Evolutionary conservation across 148 eudicot genomes (phyloP), one percentile per base, ranked within the genome.

Genomic region (Heliamphora exappendiculata): DNA sequence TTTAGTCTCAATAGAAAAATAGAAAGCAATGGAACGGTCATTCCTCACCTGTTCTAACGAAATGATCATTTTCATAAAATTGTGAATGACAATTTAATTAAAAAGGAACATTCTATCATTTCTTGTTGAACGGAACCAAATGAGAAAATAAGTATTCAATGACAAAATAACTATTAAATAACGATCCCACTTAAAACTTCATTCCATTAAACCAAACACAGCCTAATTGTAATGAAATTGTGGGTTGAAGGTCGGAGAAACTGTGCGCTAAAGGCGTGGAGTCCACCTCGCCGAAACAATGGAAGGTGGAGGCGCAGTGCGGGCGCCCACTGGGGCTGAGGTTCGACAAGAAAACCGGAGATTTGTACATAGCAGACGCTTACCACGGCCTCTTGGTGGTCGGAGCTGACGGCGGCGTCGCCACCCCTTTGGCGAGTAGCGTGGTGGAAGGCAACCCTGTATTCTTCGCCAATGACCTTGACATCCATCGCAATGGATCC

Each of bases 381-480:
- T 89, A 94, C 45, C 84, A 84, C 54, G 98, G 98, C 49, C 91
- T 94, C 7, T 62, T 94, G 75, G 87, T 89, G 44, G 97, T 94
- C 10, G 97, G 97, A 53, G 89, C 97, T 2, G 80, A 90, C 58
- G 98, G 97, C 1, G 98, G 98, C 34, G 75, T 89, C 12, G 98
- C 98, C 1, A 89, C 85, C 19, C 83, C 91, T 44, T 67, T 94
- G 73, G 81, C 90, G 20, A 83, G 93, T 55, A 86, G 87, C 70
- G 91, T 83, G 2, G 84, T 90, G 17, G 74, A 82, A 57, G 91
- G 90, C 17, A 74, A 80, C 59, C 97, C 95, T 59, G 87, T 94
- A 0, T 88, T 89, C 37, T 94, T 94, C 67, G 97, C 98, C 10
- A 94, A 94, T 72, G 98, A 94, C 76, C 97, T 94, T 70, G 98